These are phyloP conservation scores for Sclerotinia trifoliorum DNA, from an alignment of 2,329 filamentous ascomycete species.

Conservation along the genomic window DNA sequence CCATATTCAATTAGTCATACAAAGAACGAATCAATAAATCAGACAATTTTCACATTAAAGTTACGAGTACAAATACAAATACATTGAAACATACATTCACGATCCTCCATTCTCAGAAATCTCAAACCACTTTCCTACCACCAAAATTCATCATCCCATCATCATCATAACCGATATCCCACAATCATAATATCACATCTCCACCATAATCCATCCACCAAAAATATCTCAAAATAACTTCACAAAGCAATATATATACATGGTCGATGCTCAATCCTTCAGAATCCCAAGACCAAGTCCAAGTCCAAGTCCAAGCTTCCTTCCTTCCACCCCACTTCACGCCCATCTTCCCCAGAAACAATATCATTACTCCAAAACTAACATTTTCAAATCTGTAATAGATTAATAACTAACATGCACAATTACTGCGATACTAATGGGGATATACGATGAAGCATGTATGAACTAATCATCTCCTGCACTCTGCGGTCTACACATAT, in stretches of 20 bases:
- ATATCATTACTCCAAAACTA: background rate
- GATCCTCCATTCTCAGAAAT: background rate
- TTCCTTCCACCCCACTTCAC: constrained; percentile 7
- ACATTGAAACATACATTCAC: background rate
- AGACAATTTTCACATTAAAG: background rate
- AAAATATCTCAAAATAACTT: constrained; percentile 12
- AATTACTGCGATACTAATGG: background rate
- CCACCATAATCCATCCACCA: background rate
- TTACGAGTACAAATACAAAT: background rate
- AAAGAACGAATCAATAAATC: background rate
- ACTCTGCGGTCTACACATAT: background rate
- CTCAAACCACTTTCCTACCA: background rate
- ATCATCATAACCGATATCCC: background rate
- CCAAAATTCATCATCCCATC: background rate
- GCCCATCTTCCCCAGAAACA: background rate
- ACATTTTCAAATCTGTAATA: background rate
- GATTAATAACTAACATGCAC: background rate
- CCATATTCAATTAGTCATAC: background rate
- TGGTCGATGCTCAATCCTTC: constrained; percentile 5
- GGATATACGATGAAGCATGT: background rate
- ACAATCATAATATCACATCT: background rate
- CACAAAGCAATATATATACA: background rate
- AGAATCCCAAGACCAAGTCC: constrained; percentile 4
- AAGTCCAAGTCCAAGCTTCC: constrained; percentile 11
- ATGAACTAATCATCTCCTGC: background rate